Base-by-base conservation (phyloP, 2,329 filamentous ascomycete genomes). In the Aureobasidium subglaciale region DNA sequence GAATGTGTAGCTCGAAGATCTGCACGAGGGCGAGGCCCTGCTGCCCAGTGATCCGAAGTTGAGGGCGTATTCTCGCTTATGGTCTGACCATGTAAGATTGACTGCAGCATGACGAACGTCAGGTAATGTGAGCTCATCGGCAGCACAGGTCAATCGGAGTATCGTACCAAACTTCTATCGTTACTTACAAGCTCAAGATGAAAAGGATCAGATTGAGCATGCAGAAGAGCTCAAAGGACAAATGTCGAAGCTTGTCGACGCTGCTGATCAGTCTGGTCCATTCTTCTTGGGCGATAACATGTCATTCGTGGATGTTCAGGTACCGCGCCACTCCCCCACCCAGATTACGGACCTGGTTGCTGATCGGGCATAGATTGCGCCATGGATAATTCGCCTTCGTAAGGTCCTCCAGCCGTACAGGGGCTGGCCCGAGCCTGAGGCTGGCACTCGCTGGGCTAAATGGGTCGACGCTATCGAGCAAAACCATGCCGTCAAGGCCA, bases 141-240 rank as follows among this genome's bases (percentile, higher is more conserved):
- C 5, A 10, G 11, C 35, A 52, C 24, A 52, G 48, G 10, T 52
- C 34, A 52, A 52, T 13, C 80, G 85, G 29, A 78, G 84, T 60
- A 83, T 95, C 55, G 80, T 95, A 1, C 87, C 89, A 0, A 73
- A 76, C 10, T 95, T 95, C 74, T 91, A 90, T 70, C 78, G 79
- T 30, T 77, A 90, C 16, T 76, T 93, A 0, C 84, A 85, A 68
- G 80, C 83, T 1, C 79, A 84, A 60, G 81, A 87, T 13, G 63
- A 71, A 16, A 63, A 75, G 13, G 80, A 82, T 59, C 86, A 87
- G 63, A 68, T 79, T 10, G 73, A 79, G 41, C 73, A 80, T 60
- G 81, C 80, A 0, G 76, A 79, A 45, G 81, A 82, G 58, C 76
- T 95, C 25, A 82, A 83, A 60, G 75, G 73, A 27, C 80, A 87